A percentile compares a stretch with the other conserved stretches of the same genome.
phyloP scores from a whole-genome alignment of 2,329 filamentous ascomycete species.

The Aspergillus tanneri region DNA sequence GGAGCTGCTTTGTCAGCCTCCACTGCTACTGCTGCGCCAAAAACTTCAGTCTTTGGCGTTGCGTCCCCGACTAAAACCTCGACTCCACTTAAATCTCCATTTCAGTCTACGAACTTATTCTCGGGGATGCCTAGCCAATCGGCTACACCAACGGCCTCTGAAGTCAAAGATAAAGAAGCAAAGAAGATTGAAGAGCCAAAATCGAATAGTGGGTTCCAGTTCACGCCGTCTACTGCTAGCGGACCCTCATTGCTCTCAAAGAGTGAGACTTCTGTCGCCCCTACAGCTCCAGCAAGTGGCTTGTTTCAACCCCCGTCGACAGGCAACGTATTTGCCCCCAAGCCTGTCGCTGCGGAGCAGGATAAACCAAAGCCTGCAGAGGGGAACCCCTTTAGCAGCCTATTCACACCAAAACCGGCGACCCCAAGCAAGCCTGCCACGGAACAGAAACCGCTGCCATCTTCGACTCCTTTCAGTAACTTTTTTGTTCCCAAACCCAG shows the following conservation, averaged over 20 bases:
- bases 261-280: slow-evolving; percentile 12
- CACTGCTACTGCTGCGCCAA: slow-evolving; percentile 13
- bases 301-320: slow-evolving; percentile 22
- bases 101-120: slow-evolving; percentile 25
- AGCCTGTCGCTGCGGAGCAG: slow-evolving; percentile 18
- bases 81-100: slow-evolving; percentile 22
- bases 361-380: slow-evolving; percentile 15
- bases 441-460: slow-evolving; percentile 17
- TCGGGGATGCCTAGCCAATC: slow-evolving; percentile 11
- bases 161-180: slow-evolving; percentile 15
- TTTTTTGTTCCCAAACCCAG: slow-evolving; percentile 21
- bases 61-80: slow-evolving; percentile 17
- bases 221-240: slow-evolving; percentile 11
- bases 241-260: slow-evolving; percentile 23
- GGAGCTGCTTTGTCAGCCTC: slow-evolving; percentile 17
- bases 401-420: slow-evolving; percentile 22
- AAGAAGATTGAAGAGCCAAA: slow-evolving; percentile 14
- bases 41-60: slow-evolving; percentile 20
- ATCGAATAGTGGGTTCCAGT: slow-evolving; percentile 17
- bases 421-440: slow-evolving; percentile 13
- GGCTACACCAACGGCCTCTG: slow-evolving; percentile 12
- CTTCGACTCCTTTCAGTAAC: slow-evolving; percentile 12
- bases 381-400: slow-evolving; percentile 23
- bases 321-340: slow-evolving; percentile 25
- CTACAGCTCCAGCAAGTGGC: slow-evolving; percentile 11